Conservation (phyloP, 2,329 filamentous ascomycete species). For the Fusarium acutatum region DNA sequence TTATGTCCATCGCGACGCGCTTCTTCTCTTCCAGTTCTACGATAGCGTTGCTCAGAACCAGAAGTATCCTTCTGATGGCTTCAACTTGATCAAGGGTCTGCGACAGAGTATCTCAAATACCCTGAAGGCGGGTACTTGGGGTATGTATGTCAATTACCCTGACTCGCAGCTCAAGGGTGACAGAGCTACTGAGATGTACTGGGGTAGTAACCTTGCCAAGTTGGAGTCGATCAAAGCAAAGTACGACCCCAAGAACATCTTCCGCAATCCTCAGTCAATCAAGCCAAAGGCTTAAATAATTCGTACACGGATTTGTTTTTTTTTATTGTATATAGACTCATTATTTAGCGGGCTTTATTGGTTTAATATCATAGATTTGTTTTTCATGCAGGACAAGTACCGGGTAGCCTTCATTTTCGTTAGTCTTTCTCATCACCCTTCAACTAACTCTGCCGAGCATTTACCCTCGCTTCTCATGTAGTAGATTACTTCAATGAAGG, state of each 20-base stretch:
- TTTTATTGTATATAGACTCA: not conserved
- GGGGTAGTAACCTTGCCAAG: slow-evolving; percentile 47
- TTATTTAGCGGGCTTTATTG: not conserved
- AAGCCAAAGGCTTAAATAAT: slow-evolving; percentile 14
- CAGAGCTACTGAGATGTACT: slow-evolving; percentile 49
- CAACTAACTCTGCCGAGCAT: not conserved
- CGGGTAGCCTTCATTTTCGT: not conserved
- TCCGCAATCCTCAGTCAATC: slow-evolving; percentile 50
- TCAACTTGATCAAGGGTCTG: slow-evolving; percentile 47
- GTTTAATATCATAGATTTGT: not conserved
- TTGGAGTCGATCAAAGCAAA: slow-evolving; percentile 48
- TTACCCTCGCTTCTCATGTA: no score
- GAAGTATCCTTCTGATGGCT: slow-evolving; percentile 47
- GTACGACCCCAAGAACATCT: slow-evolving; percentile 50
- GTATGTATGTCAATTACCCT: slow-evolving; percentile 54
- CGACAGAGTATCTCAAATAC: slow-evolving; percentile 44
- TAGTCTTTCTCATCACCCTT: fast-evolving
- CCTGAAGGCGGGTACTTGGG: slow-evolving; percentile 43
- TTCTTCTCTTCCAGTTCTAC: slow-evolving; percentile 61
- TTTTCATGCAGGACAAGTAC: not conserved
- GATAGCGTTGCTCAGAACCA: slow-evolving; percentile 46
- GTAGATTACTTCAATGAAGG: no score
- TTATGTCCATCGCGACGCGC: slow-evolving; percentile 53
- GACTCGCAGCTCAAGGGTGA: slow-evolving; percentile 48
- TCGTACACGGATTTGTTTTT: not conserved